These are phyloP conservation scores for Achaetomiella virescens DNA, from an alignment of 495 filamentous ascomycete genomes.

Conservation along the genomic window DNA sequence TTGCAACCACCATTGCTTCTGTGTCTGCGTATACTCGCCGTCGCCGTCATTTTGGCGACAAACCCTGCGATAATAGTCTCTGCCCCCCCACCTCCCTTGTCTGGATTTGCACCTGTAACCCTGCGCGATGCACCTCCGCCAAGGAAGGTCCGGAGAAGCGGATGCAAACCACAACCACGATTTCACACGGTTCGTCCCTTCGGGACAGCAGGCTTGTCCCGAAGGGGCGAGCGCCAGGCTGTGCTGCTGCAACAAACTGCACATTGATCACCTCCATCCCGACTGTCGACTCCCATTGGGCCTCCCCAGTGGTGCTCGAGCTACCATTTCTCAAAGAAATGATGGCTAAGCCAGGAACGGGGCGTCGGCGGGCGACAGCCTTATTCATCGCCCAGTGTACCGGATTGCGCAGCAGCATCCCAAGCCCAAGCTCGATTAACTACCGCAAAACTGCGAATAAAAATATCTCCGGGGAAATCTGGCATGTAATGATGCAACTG, in stretches of 20 bases:
- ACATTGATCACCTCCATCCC: slow-evolving; percentile 9
- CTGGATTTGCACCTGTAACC: neutral
- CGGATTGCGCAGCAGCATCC: slow-evolving; percentile 28
- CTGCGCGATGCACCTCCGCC: neutral
- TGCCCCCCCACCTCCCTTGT: neutral
- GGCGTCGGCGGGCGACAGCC: slow-evolving; percentile 2
- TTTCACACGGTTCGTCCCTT: slow-evolving; percentile 13
- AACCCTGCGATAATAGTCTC: no score
- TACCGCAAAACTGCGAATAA: slow-evolving; percentile 27
- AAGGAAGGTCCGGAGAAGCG: neutral
- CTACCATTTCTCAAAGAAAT: slow-evolving; percentile 8
- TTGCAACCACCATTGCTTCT: no score
- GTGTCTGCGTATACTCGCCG: no score
- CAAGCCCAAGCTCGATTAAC: no score
- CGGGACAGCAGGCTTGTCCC: slow-evolving; percentile 17
- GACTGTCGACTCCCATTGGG: slow-evolving; percentile 21
- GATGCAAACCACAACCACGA: slow-evolving; percentile 26
- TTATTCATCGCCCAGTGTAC: slow-evolving; percentile 18
- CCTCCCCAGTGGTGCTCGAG: slow-evolving; percentile 8
- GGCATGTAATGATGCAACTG: slow-evolving; percentile 20
- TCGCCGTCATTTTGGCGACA: no score
- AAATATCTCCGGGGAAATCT: slow-evolving; percentile 29
- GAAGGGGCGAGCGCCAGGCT: slow-evolving; percentile 24
- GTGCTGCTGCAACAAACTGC: slow-evolving; percentile 31
- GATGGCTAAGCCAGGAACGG: slow-evolving; percentile 8